Base-by-base conservation (phyloP, 2,329 filamentous ascomycete genomes). In the Colletotrichum sansevieriae region DNA sequence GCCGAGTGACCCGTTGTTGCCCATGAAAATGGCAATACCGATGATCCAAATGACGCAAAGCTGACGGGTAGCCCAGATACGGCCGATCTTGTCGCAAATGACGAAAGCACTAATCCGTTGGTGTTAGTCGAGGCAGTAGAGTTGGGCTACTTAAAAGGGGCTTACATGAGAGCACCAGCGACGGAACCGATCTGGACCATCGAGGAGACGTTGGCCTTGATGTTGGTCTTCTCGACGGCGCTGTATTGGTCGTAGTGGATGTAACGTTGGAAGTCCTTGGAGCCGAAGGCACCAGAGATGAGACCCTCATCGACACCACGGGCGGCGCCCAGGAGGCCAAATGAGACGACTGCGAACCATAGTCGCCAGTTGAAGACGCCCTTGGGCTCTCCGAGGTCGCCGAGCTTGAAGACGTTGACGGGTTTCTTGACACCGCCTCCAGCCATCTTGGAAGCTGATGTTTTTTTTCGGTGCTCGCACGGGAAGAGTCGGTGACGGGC, bases 181-280 rank as follows among this genome's bases (percentile, higher is more conserved):
- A 95, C 91, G 25, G 88, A 92, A 25, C 92, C 92, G 74, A 94
- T 88, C 78, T 94, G 92, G 0, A 95, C 92, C 92, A 95, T 95
- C 55, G 91, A 87, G 2, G 91, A 91, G 63, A 95, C 91, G 77
- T 95, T 95, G 73, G 87, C 89, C 79, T 92, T 89, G 80, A 91
- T 90, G 76, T 92, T 89, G 70, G 91, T 89, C 75, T 86, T 82
- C 54, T 87, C 83, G 4, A 84, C 81, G 0, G 78, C 73, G 52
- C 78, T 81, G 74, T 90, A 89, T 2, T 83, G 81, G 6, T 82
- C 79, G 70, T 89, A 88, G 72, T 88, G 74, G 75, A 92, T 91
- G 39, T 83, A 83, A 1, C 77, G 72, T 72, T 90, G 85, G 76
- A 93, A 93, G 59, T 90, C 83, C 71, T 85, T 82, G n/a, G 88